Evolutionary conservation across 2,329 filamentous ascomycete species (phyloP).

Genomic region (Trichoderma sp.): DNA sequence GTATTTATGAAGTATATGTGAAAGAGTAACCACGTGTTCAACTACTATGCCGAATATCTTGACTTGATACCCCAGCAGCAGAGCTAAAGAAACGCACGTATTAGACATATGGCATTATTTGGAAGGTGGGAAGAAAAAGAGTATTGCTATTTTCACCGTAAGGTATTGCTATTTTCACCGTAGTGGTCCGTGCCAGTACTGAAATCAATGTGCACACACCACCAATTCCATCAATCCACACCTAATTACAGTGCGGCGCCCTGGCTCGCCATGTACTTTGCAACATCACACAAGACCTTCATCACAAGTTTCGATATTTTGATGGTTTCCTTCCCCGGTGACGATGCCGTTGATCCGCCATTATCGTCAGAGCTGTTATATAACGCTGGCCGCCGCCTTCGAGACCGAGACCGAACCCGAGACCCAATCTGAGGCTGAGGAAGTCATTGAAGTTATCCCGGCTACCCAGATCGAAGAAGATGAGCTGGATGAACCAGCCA

Average conservation of each 20-base stretch:
- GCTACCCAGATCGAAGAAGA: no score
- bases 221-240: not conserved
- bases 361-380: no score
- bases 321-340: no score
- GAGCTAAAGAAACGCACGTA: not conserved
- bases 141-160: no score
- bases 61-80: not conserved
- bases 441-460: no score
- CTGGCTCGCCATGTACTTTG: not conserved
- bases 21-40: not conserved
- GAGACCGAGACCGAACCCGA: no score
- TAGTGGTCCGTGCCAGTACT: not conserved
- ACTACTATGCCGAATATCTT: not conserved
- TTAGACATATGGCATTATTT: not conserved
- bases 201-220: not conserved
- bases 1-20: not conserved
- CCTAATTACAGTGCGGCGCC: not conserved
- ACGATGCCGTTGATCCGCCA: no score
- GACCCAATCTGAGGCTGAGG: no score
- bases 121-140: no score
- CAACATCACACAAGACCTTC: not conserved
- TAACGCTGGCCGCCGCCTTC: no score
- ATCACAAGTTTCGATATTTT: not conserved
- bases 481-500: no score
- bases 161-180: not conserved